These are phyloP conservation scores for Sporothrix luriei DNA, from an alignment of 2,329 filamentous ascomycete species.

Conservation along the genomic window DNA sequence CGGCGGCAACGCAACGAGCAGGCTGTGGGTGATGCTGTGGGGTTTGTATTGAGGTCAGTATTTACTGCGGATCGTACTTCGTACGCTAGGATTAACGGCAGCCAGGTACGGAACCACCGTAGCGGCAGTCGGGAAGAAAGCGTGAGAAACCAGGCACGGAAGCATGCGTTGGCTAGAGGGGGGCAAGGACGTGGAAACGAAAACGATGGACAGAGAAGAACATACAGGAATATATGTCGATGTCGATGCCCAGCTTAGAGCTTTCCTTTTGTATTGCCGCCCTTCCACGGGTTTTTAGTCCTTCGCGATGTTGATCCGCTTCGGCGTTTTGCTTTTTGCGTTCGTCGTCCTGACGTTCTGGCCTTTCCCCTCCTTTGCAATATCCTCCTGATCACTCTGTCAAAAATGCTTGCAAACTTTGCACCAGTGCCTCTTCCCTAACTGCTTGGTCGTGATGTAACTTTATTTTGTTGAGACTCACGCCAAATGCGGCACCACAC, in stretches of 20 bases:
- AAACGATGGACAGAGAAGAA: neutral
- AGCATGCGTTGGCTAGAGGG: neutral
- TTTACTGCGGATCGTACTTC: neutral
- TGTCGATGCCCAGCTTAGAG: neutral
- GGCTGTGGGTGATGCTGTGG: neutral
- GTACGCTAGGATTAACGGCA: slow-evolving; percentile 10
- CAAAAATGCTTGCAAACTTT: slow-evolving; percentile 4
- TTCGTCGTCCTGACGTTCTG: neutral
- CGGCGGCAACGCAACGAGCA: slow-evolving; percentile 7
- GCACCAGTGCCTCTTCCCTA: slow-evolving; percentile 12
- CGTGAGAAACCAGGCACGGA: slow-evolving; percentile 20
- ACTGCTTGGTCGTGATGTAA: slow-evolving; percentile 9
- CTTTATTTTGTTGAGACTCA: slow-evolving; percentile 22
- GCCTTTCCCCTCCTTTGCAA: slow-evolving; percentile 8
- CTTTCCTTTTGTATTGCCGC: neutral
- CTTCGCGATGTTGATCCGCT: too few relatives aligned
- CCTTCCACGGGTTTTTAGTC: neutral
- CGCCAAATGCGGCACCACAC: slow-evolving; percentile 1
- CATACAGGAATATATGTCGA: neutral
- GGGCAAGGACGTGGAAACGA: neutral
- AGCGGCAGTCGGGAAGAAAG: slow-evolving; percentile 23
- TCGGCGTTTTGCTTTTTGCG: slow-evolving; percentile 4
- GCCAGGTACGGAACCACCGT: slow-evolving; percentile 14
- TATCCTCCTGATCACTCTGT: slow-evolving; percentile 22
- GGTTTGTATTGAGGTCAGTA: neutral